A percentile compares a stretch with the other conserved stretches of the same genome.
phyloP scores from a whole-genome alignment of 1,284 basidiomycete species.

The Leccinum ambiguum region DNA sequence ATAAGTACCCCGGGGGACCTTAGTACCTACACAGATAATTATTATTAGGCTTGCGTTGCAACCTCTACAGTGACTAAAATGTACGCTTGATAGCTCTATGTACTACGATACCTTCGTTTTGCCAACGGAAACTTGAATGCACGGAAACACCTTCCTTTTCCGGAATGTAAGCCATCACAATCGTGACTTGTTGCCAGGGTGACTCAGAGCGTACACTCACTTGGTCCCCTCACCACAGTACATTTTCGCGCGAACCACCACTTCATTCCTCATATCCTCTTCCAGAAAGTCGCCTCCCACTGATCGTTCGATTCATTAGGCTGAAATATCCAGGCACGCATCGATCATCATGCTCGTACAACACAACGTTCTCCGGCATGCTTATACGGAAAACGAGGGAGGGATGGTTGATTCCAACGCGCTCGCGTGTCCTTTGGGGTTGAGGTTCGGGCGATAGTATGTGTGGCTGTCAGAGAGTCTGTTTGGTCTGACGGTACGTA shows the following conservation, averaged over 20 bases:
- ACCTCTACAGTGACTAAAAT: no score
- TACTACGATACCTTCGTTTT: no score
- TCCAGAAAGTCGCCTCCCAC: conserved; percentile 74
- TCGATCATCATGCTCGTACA: conserved; percentile 85
- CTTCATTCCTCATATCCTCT: conserved; percentile 11
- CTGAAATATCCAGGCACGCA: conserved; percentile 64
- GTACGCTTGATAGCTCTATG: no score
- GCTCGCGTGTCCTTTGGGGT: conserved; percentile 74
- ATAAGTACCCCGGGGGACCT: no score
- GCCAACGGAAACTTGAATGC: no score
- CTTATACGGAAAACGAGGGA: conserved; percentile 68
- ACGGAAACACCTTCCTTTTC: no score
- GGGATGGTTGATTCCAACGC: conserved; percentile 80
- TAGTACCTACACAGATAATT: no score
- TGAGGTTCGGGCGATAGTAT: conserved; percentile 74
- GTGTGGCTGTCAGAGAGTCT: conserved; percentile 71
- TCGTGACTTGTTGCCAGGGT: no score
- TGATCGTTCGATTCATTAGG: conserved; percentile 65
- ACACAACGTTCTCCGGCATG: conserved; percentile 90
- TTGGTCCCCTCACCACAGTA: conserved; percentile 81
- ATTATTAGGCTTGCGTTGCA: no score
- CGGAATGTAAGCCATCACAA: no score
- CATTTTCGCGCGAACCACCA: conserved; percentile 5
- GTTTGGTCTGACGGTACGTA: conserved; percentile 68
- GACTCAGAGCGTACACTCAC: conserved; percentile 69